These are phyloP conservation scores for Aspergillus nidulans DNA, from an alignment of 495 filamentous ascomycete genomes.

Conservation along the genomic window DNA sequence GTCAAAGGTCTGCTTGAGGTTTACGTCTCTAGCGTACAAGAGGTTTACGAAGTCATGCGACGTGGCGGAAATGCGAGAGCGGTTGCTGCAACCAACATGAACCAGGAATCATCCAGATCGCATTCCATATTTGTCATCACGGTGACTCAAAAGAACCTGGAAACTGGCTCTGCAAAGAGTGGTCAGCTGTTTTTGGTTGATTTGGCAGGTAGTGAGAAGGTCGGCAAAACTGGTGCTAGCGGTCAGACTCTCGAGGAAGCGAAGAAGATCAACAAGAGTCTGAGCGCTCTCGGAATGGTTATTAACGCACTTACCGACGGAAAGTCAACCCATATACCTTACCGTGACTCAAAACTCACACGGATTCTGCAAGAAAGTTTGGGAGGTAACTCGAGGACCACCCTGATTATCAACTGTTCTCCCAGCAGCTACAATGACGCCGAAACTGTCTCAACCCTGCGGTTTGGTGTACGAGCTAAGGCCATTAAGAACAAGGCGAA, in stretches of 20 bases:
- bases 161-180: constrained; percentile 93
- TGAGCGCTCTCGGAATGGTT: constrained; percentile 97
- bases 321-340: constrained; percentile 95
- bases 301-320: constrained; percentile 97
- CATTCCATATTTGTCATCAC: constrained; percentile 99
- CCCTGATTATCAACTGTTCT: constrained; percentile 96
- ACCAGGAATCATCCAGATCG: constrained; percentile 95
- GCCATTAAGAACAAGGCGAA: constrained; percentile 99
- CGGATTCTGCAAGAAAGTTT: constrained; percentile 94
- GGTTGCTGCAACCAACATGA: constrained; percentile 99
- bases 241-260: constrained; percentile 97
- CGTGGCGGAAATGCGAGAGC: constrained; percentile 83
- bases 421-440: constrained; percentile 97
- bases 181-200: constrained; percentile 96
- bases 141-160: constrained; percentile 95
- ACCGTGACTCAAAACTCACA: constrained; percentile 97
- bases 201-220: constrained; percentile 96
- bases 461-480: constrained; percentile 96
- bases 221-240: constrained; percentile 96
- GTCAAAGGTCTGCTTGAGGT: constrained; percentile 94
- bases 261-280: constrained; percentile 99
- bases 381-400: constrained; percentile 95
- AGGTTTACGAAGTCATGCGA: constrained; percentile 97
- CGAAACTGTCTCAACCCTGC: constrained; percentile 87
- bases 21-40: constrained; percentile 91